Evolutionary conservation across 176 grass and related monocot genomes (phyloP).

Genomic region (Chrysopogon serrulatus): DNA sequence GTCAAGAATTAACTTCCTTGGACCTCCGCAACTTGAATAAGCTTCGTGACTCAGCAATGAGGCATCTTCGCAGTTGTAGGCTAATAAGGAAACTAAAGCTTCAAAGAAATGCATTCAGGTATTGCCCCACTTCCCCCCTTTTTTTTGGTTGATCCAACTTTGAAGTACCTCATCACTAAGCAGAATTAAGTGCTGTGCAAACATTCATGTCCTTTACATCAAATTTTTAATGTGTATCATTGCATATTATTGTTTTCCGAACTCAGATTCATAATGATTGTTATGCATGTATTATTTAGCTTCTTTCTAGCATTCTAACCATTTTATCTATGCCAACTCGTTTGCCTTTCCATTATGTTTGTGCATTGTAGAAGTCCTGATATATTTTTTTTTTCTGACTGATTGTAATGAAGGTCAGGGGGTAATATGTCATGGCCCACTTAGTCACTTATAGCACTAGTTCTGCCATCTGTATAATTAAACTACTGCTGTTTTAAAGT

Average conservation of each 20-base stretch:
- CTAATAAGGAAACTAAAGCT: conserved; percentile 55
- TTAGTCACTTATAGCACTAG: not conserved
- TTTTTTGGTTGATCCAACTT: not conserved
- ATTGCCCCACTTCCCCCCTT: not conserved
- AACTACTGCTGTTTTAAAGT: not conserved
- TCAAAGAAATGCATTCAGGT: conserved; percentile 69
- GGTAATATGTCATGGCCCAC: not conserved
- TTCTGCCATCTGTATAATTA: not conserved
- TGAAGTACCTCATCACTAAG: not conserved
- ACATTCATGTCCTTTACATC: not conserved
- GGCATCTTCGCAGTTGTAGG: conserved; percentile 52
- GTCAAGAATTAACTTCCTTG: conserved; percentile 46
- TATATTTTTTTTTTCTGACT: not conserved
- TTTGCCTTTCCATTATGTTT: not conserved
- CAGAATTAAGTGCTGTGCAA: not conserved
- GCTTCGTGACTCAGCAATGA: conserved; percentile 44
- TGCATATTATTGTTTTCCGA: not conserved
- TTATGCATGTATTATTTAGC: not conserved
- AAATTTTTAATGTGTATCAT: not conserved
- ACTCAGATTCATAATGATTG: not conserved
- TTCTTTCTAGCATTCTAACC: not conserved
- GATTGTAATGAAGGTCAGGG: not conserved
- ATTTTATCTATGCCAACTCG: not conserved
- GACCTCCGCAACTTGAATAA: conserved; percentile 58
- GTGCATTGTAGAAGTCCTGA: conserved; percentile 4